phyloP scores from a whole-genome alignment of 1,284 basidiomycete genomes.

The Trametes polyzona region DNA sequence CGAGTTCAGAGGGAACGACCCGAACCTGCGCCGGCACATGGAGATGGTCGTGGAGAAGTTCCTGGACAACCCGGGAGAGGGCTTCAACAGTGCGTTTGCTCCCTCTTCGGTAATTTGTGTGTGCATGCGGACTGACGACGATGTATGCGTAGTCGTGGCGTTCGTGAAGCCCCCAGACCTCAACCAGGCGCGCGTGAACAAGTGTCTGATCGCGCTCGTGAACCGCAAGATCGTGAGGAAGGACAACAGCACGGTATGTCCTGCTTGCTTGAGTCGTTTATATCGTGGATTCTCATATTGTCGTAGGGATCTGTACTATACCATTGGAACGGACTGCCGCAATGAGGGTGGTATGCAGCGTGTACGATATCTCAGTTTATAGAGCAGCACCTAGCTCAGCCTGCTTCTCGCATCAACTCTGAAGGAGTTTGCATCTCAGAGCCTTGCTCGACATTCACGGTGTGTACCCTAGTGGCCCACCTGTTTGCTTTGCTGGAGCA shows the following conservation, averaged over 20 bases:
- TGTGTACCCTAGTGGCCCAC: too few relatives aligned
- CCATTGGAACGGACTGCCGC: slow-evolving; percentile 48
- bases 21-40: slow-evolving; percentile 77
- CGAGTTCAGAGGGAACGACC: slow-evolving; percentile 89
- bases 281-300: neutral
- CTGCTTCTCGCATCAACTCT: too few relatives aligned
- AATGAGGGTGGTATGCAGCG: slow-evolving; percentile 4
- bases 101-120: neutral
- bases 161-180: slow-evolving; percentile 83
- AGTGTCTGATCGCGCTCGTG: slow-evolving; percentile 90
- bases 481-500: too few relatives aligned
- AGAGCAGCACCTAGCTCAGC: too few relatives aligned
- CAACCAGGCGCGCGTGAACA: slow-evolving; percentile 89
- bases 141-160: slow-evolving; percentile 63
- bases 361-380: too few relatives aligned
- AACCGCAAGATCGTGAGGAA: slow-evolving; percentile 87
- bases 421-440: too few relatives aligned
- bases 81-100: slow-evolving; percentile 60
- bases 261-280: neutral
- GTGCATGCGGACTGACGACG: neutral
- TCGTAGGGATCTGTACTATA: slow-evolving; percentile 52
- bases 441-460: too few relatives aligned
- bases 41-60: slow-evolving; percentile 76
- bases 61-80: slow-evolving; percentile 57
- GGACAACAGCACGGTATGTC: slow-evolving; percentile 64